Conservation (phyloP, 2,329 filamentous ascomycete genomes). For the Fusarium xyrophilum region DNA sequence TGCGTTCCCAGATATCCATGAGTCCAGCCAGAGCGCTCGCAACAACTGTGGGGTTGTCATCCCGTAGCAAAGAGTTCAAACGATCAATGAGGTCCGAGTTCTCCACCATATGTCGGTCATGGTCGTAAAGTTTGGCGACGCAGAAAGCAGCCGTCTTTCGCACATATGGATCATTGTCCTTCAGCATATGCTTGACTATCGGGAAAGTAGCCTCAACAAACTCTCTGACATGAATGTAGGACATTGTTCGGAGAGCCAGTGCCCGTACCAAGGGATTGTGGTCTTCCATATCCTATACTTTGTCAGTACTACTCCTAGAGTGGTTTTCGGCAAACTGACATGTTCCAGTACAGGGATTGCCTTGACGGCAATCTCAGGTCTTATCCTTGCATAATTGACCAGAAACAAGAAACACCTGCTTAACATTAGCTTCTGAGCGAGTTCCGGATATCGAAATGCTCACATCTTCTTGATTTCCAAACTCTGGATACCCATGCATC, state of each 20-base stretch:
- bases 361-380: slow-evolving; percentile 92
- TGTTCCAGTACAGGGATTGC: slow-evolving; percentile 86
- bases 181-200: slow-evolving; percentile 81
- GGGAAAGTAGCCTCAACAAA: slow-evolving; percentile 91
- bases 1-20: slow-evolving; percentile 98
- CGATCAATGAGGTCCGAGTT: slow-evolving; percentile 89
- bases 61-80: slow-evolving; percentile 86
- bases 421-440: slow-evolving; percentile 7
- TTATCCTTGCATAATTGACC: slow-evolving; percentile 95
- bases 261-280: slow-evolving; percentile 90
- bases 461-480: slow-evolving; percentile 99
- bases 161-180: slow-evolving; percentile 91
- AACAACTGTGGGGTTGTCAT: slow-evolving; percentile 97
- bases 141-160: slow-evolving; percentile 96
- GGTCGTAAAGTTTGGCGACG: slow-evolving; percentile 97
- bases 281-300: slow-evolving; percentile 86
- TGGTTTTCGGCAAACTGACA: slow-evolving; percentile 54
- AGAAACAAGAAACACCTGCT: slow-evolving; percentile 94
- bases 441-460: background rate
- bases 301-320: slow-evolving; percentile 22
- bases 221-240: slow-evolving; percentile 94
- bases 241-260: slow-evolving; percentile 91
- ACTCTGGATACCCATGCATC: slow-evolving; percentile 92
- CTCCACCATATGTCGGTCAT: slow-evolving; percentile 90
- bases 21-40: slow-evolving; percentile 89